Evolutionary conservation across 768 basidiomycete species (phyloP), one percentile per base, ranked within the genome.

Genomic region (Lactarius psammicola): DNA sequence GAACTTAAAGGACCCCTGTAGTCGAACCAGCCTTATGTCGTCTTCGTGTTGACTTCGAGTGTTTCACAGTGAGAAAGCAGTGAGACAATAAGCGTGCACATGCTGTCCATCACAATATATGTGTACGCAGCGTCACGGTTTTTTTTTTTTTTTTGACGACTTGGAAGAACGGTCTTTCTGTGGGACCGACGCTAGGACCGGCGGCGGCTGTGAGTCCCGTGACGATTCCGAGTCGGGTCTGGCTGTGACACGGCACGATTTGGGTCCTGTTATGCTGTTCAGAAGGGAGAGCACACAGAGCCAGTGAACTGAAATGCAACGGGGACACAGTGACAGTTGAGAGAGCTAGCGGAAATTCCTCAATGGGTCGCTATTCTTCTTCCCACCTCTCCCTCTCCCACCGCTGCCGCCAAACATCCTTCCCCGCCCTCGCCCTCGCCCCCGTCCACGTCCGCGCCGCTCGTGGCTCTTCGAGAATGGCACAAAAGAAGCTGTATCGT

Each of bases 321-420:
- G 9, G n/a, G 1, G 46, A 26, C n/a, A 49, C 23, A 23, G n/a
- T 13, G 23, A 46, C n/a, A 23, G 8, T n/a, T n/a, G 46, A 13
- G n/a, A 49, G 46, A 23, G 46, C 46, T 69, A 69, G 30, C 66
- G 62, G 42, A 93, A 93, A 76, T 88, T 91, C 74, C 87, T 92
- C 67, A 95, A 76, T 10, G 93, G 94, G 73, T 95, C 90, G 23
- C 84, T 81, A 75, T 92, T 93, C 76, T 85, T 92, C 74, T 82
- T 66, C 60, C 51, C 23, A 26, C 46, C 5, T 49, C 46, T 87
- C 17, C 85, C 84, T 11, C 86, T 78, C 61, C 76, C 62, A 49
- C 69, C 72, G 38, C 69, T 74, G 17, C 72, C 56, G 17, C 78
- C 74, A 4, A 80, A 75, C n/a, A 80, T 79, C 15, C 85, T 77